A percentile compares a stretch with the other conserved stretches of the same genome.
Conservation (phyloP, 495 filamentous ascomycete genomes). For the Lindgomyces ingoldianus region DNA sequence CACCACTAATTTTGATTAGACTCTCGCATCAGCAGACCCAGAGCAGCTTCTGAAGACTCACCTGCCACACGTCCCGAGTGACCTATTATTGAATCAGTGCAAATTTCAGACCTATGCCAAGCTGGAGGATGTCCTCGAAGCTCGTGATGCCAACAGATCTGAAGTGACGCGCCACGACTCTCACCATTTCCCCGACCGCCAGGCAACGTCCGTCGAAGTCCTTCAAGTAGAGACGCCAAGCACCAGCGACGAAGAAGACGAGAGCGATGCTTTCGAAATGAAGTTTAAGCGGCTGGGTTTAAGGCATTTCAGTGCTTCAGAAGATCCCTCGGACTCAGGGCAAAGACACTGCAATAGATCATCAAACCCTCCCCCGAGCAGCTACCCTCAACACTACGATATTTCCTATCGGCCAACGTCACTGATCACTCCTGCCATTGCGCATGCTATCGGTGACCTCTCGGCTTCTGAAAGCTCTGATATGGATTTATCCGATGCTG, state of each 20-base stretch:
- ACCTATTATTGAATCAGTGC: conserved; percentile 7
- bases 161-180: conserved; percentile 7
- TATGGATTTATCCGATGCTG: neutral
- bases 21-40: neutral
- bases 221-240: neutral
- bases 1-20: neutral
- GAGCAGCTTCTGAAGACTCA: neutral
- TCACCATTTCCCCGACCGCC: conserved; percentile 5
- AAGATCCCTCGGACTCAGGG: neutral
- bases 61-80: conserved; percentile 10
- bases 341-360: neutral
- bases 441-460: neutral
- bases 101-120: conserved; percentile 6
- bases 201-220: neutral
- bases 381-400: neutral
- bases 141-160: neutral
- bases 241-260: neutral
- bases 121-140: conserved; percentile 8
- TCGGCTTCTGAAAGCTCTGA: neutral
- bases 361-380: neutral
- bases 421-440: neutral
- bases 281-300: neutral
- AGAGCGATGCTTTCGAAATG: conserved; percentile 1
- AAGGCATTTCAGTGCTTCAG: neutral
- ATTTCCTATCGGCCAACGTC: neutral